phyloP scores from a whole-genome alignment of 139 green algal genomes.

The Spirogloea muscicola region DNA sequence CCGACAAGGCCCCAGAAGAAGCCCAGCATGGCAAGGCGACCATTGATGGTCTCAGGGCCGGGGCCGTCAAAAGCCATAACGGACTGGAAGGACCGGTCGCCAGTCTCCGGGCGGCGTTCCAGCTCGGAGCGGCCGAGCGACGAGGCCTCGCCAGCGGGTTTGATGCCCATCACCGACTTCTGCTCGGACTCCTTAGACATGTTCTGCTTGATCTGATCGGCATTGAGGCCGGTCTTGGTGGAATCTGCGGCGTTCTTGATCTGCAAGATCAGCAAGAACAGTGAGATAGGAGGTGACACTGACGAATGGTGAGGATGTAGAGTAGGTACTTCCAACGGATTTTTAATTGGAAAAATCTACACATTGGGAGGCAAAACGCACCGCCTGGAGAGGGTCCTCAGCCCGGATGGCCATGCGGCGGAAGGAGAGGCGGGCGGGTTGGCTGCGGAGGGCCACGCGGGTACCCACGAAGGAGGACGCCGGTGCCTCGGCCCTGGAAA shows the following conservation, averaged over 20 bases:
- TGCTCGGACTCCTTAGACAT: slow-evolving; percentile 16
- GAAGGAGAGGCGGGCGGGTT: no score
- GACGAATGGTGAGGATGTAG: no score
- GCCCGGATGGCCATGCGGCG: no score
- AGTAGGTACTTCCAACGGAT: no score
- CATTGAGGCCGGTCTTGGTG: slow-evolving; percentile 4
- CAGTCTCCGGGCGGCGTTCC: slow-evolving; percentile 14
- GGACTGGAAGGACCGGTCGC: slow-evolving; percentile 22
- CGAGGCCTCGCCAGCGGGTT: neutral
- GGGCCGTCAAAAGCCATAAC: slow-evolving; percentile 51
- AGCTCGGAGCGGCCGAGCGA: neutral
- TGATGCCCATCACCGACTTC: slow-evolving; percentile 14
- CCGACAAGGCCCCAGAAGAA: slow-evolving; percentile 7
- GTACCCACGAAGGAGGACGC: no score
- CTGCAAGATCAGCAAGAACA: no score
- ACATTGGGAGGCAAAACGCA: no score
- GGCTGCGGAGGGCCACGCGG: no score
- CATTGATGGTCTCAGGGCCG: slow-evolving; percentile 55
- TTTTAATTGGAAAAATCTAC: no score
- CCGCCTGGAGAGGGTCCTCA: no score
- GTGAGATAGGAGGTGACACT: no score
- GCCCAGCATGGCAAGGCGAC: slow-evolving; percentile 45
- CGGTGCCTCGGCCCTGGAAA: no score
- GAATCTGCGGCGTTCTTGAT: neutral
- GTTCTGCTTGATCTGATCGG: slow-evolving; percentile 46